Percentiles rank a stretch among this genome's conserved stretches.
phyloP scores from a whole-genome alignment of 768 basidiomycete species.

The Paxillus ammoniavirescens region DNA sequence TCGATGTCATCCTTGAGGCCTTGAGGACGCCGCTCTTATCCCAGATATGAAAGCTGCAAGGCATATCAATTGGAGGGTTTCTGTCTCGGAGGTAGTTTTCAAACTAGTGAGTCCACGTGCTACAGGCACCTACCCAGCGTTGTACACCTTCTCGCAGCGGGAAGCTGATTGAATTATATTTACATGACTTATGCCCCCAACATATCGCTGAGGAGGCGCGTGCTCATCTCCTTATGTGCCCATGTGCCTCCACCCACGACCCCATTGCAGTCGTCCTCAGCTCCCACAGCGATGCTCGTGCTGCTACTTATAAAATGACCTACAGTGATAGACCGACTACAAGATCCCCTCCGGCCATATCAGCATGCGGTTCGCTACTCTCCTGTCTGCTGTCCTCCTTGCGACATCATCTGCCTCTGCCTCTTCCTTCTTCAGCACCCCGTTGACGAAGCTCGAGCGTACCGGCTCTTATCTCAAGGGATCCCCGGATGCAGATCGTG shows the following conservation, averaged over 20 bases:
- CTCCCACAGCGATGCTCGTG: neutral
- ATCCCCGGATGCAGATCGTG: slow-evolving; percentile 16
- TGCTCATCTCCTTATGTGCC: neutral
- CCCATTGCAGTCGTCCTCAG: neutral
- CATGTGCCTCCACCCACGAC: neutral
- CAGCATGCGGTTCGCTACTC: slow-evolving; percentile 12
- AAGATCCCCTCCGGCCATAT: neutral
- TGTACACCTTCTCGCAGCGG: neutral
- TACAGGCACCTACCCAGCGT: neutral
- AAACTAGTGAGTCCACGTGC: neutral
- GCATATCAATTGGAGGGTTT: too few relatives aligned
- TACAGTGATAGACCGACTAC: neutral
- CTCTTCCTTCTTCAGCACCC: slow-evolving; percentile 1
- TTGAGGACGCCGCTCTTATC: too few relatives aligned
- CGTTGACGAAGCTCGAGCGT: slow-evolving; percentile 13
- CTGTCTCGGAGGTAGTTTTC: neutral
- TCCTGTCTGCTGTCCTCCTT: slow-evolving; percentile 6
- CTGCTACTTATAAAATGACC: slow-evolving; percentile 4
- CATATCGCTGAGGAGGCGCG: neutral
- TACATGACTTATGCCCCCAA: neutral
- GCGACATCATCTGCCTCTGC: slow-evolving; percentile 5
- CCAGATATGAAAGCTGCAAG: too few relatives aligned
- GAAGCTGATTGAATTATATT: neutral
- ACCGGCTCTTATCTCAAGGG: slow-evolving; percentile 16
- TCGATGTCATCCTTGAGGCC: too few relatives aligned